Evolutionary conservation across 148 eudicot genomes (phyloP), one percentile per base, ranked within the genome.

Genomic region (Tetragonia tetragonoides): DNA sequence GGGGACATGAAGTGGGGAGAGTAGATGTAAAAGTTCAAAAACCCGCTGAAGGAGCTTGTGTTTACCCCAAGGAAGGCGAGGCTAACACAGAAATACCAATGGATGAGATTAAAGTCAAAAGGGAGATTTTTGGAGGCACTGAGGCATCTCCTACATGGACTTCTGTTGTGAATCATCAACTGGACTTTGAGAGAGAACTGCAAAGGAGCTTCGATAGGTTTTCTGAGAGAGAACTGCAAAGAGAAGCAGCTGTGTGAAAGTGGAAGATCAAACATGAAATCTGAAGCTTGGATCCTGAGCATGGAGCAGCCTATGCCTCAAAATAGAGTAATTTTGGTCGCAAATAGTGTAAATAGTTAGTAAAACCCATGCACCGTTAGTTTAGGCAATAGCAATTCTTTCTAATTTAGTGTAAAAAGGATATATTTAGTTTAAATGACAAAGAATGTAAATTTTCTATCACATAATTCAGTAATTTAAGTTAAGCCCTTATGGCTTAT

Each of bases 1-100:
- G 88, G 15, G 94, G 94, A 10, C 34, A 63, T 4, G 66, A 77
- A 2, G 76, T 90, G 24, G 90, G 88, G 5, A 71, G 7, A 11
- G 61, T 70, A 10, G 89, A 87, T 71, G 38, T 68, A 12, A 73
- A 74, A 62, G 79, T 81, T 21, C 41, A 75, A 9, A 79, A 63
- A 68, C 77, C 47, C 67, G 42, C 75, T 17, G 16, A 21, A 24
- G 23, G 24, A 18, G 16, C 75, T 8, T 10, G 7, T 61, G 61
- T 10, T 17, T 39, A 59, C 14, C 66, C 64, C 64, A 7, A 44
- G 4, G 47, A 37, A 21, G 54, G 34, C 3, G 72, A 69, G 34
- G 14, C 5, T 10, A 41, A 5, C n/a, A 7, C 47, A 39, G 10
- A 66, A 6, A 39, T 7, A 66, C 1, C 21, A 41, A 17, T 3